Base-by-base conservation (phyloP, 495 filamentous ascomycete genomes). In the Beverwykella pulmonaria region DNA sequence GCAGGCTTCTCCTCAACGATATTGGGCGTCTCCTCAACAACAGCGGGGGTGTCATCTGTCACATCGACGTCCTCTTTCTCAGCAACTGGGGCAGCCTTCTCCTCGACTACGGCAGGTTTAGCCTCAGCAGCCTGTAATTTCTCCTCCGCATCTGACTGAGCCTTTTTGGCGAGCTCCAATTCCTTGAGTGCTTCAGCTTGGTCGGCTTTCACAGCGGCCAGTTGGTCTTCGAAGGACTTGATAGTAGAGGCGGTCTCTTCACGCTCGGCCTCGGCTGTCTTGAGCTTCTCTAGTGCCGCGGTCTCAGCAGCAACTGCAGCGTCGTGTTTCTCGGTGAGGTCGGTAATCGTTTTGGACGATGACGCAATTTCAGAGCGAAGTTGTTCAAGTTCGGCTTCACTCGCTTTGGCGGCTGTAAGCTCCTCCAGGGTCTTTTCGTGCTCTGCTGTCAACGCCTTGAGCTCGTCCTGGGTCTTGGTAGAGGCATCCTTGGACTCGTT, bases 321-420 rank as follows among this genome's bases (percentile, higher is more conserved):
- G 5, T 23, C 46, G 46, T 49, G 17, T 49, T 19, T 49, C 46
- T 49, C 22, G 46, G 22, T 55, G 34, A 59, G 55, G 1, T 36
- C 41, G 19, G 55, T 10, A 2, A 44, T 8, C 1, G 39, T 1
- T 10, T 34, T 5, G 12, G 39, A 9, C 5, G 15, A n/a, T 3
- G 39, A 44, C 17, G 6, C 39, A 44, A 44, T n/a, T 3, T 44
- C 39, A 14, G 39, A 4, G 3, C 39, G 39, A 9, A n/a, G 15
- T 44, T 44, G 6, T n/a, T 44, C 39, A 3, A 44, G 8, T n/a
- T 44, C 39, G 39, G 9, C 39, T 44, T 81, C 77, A 47, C 79
- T 78, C 29, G 74, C 79, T 54, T 76, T 79, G n/a, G 79, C 47
- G 2, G 78, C 77, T 0, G 73, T 73, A n/a, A 74, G 78, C 22